These are phyloP conservation scores for Penicillium sclerotiorum DNA, from an alignment of 2,329 filamentous ascomycete genomes.

Conservation along the genomic window DNA sequence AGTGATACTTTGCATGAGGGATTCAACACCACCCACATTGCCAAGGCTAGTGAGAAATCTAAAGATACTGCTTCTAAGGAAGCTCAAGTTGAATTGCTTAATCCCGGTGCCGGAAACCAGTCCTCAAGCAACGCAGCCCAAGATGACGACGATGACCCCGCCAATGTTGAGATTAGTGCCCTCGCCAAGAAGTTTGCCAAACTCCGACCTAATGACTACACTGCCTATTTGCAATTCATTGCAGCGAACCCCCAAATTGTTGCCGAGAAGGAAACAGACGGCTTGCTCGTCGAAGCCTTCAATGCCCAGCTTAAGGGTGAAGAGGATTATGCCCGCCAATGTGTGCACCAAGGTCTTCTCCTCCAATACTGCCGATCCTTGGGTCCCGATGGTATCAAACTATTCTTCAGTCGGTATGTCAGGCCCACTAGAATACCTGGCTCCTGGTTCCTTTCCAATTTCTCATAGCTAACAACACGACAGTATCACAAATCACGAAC, in stretches of 20 bases:
- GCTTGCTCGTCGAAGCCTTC: slow-evolving; percentile 87
- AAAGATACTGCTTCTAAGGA: slow-evolving; percentile 27
- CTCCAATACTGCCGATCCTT: slow-evolving; percentile 93
- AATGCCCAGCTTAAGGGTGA: slow-evolving; percentile 67
- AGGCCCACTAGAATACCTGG: neutral
- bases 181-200: slow-evolving; percentile 79
- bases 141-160: slow-evolving; percentile 63
- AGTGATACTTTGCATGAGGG: slow-evolving; percentile 87
- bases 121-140: slow-evolving; percentile 58
- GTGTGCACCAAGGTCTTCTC: slow-evolving; percentile 88
- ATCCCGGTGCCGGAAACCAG: slow-evolving; percentile 57
- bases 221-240: slow-evolving; percentile 73
- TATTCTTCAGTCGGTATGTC: slow-evolving; percentile 86
- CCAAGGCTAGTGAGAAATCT: slow-evolving; percentile 59
- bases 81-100: slow-evolving; percentile 69
- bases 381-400: slow-evolving; percentile 79
- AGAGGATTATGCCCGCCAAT: slow-evolving; percentile 67
- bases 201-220: slow-evolving; percentile 76
- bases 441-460: neutral
- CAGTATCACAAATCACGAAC: slow-evolving; percentile 78
- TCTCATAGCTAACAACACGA: slow-evolving; percentile 7
- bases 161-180: slow-evolving; percentile 73
- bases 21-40: slow-evolving; percentile 83
- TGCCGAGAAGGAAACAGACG: slow-evolving; percentile 84
- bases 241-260: slow-evolving; percentile 76